Conservation (phyloP, 2,329 filamentous ascomycete genomes). For the Microdochium bolleyi region DNA sequence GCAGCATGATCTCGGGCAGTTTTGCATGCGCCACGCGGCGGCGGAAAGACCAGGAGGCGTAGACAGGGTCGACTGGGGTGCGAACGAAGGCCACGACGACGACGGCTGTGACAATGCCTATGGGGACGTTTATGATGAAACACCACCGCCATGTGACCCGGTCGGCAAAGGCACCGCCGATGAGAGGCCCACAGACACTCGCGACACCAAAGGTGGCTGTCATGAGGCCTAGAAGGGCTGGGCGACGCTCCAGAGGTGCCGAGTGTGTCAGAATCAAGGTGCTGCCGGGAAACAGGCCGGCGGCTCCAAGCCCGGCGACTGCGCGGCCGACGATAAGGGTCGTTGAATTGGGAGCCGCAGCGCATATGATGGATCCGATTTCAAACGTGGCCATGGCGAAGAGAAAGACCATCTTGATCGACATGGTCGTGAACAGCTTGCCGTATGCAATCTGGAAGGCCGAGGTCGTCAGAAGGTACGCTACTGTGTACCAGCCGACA, state of each 20-base stretch:
- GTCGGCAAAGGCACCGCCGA: slow-evolving; percentile 21
- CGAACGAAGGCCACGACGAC: slow-evolving; percentile 15
- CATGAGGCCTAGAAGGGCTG: slow-evolving; percentile 23
- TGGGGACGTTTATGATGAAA: slow-evolving; percentile 22
- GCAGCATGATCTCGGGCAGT: slow-evolving; percentile 14
- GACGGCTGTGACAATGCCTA: slow-evolving; percentile 16
- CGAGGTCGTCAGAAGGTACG: slow-evolving; percentile 13
- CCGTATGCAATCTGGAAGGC: not conserved
- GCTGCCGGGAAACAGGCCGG: slow-evolving; percentile 31
- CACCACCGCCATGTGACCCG: slow-evolving; percentile 10
- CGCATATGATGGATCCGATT: slow-evolving; percentile 28
- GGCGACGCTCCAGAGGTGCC: too few species aligned
- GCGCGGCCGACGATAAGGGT: slow-evolving; percentile 19
- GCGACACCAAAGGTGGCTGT: slow-evolving; percentile 31
- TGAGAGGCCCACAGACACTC: slow-evolving; percentile 18
- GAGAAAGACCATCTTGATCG: slow-evolving; percentile 16
- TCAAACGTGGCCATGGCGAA: slow-evolving; percentile 27
- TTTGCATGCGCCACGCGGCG: slow-evolving; percentile 8
- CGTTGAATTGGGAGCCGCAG: slow-evolving; percentile 15
- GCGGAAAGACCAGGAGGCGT: not conserved
- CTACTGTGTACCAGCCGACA: slow-evolving; percentile 37
- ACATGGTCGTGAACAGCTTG: not conserved
- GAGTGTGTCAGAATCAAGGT: too few species aligned
- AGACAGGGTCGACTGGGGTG: slow-evolving; percentile 2
- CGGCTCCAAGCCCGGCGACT: slow-evolving; percentile 23